Conservation (phyloP, 140 eudicot species). For the Flaveria floridana region DNA sequence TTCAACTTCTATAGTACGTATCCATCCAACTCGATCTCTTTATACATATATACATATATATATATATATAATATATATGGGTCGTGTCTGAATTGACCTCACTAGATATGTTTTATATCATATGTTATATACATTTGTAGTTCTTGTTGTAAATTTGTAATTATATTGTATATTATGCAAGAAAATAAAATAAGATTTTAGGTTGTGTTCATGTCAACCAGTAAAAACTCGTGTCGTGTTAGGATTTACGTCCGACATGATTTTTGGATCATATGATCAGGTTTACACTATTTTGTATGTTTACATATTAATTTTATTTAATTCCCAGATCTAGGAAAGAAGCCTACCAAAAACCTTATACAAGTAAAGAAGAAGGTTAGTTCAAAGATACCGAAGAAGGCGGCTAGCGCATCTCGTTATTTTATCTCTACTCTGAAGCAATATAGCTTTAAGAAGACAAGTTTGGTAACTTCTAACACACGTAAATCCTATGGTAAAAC, state of each 20-base stretch:
- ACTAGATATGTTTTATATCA: too few species aligned
- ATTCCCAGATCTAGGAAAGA: conserved; percentile 23
- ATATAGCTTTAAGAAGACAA: neutral
- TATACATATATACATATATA: neutral
- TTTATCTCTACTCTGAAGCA: conserved; percentile 25
- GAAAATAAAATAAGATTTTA: too few species aligned
- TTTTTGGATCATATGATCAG: neutral
- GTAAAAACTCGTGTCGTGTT: neutral
- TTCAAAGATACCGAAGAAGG: neutral
- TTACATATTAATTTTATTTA: conserved; percentile 1
- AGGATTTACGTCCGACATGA: neutral
- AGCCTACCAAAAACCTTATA: neutral
- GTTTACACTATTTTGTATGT: neutral
- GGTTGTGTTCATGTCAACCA: neutral
- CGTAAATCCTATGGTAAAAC: neutral
- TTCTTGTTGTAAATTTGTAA: neutral
- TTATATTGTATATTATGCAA: neutral
- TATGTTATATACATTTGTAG: neutral
- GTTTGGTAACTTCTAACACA: conserved; percentile 30
- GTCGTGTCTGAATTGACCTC: neutral
- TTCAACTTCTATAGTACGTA: conserved; percentile 28
- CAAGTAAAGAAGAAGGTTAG: conserved; percentile 16
- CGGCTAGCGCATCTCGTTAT: conserved; percentile 3
- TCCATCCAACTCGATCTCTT: neutral
- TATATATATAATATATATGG: neutral